Percentiles rank a stretch among this genome's conserved stretches.
Evolutionary conservation across 352 stramenopile genomes (phyloP).

Genomic region (Phytopythium mirpurense): DNA sequence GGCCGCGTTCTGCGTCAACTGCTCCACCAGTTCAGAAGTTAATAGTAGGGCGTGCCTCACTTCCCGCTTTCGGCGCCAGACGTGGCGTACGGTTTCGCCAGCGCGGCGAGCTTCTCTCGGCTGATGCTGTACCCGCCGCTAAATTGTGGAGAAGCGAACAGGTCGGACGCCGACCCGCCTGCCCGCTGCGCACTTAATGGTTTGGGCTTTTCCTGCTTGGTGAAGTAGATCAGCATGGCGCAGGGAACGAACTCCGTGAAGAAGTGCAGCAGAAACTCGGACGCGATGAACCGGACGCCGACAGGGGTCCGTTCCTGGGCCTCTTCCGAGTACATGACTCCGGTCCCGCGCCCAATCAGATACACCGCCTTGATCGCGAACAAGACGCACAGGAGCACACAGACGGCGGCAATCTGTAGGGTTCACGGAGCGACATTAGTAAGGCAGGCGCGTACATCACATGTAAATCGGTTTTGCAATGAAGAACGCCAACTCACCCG

Average conservation of each 20-base stretch:
- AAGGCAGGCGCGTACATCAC: too few relatives aligned
- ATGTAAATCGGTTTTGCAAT: too few relatives aligned
- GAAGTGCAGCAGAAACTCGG: conserved; percentile 70
- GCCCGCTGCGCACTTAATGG: conserved; percentile 16
- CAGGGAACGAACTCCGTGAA: conserved; percentile 69
- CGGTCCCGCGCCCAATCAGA: conserved; percentile 62
- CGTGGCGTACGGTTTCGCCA: conserved; percentile 3
- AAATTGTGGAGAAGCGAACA: conserved; percentile 22
- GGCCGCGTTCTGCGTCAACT: background rate
- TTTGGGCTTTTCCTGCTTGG: conserved; percentile 30
- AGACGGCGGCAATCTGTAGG: conserved; percentile 70
- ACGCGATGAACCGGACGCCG: conserved; percentile 62
- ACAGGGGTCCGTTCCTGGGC: conserved; percentile 54
- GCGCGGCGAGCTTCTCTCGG: conserved; percentile 1
- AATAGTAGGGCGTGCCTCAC: background rate
- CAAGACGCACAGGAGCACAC: conserved; percentile 61
- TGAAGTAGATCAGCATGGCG: conserved; percentile 64
- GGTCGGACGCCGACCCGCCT: conserved; percentile 19
- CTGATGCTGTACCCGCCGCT: conserved; percentile 15
- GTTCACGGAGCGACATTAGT: too few relatives aligned
- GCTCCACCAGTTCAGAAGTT: background rate
- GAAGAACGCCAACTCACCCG: conserved; percentile 23
- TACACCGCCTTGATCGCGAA: conserved; percentile 67
- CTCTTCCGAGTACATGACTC: conserved; percentile 55
- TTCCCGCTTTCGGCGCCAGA: background rate